Base-by-base conservation (phyloP, 2,329 filamentous ascomycete species). In the Aspergillus sp. region DNA sequence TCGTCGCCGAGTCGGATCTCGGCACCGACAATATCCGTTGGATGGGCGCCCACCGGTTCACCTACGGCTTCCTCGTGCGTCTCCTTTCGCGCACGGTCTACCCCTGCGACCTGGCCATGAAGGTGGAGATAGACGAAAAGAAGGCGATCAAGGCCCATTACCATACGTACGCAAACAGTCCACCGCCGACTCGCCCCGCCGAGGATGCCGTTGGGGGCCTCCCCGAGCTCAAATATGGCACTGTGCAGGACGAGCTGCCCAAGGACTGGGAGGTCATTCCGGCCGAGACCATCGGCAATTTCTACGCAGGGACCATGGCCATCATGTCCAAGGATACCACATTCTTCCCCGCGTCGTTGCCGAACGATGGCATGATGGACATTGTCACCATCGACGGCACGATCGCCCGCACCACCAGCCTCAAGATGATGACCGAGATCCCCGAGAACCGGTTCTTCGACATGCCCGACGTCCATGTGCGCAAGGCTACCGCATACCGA, bases 281-380 rank as follows among this genome's bases (percentile, higher is more conserved):
- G 0, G 82, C 88, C 57, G 84, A 94, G 56, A 89, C 87, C 26
- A 77, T 99, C 50, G 91, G 91, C 44, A 96, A 90, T 65, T 95
- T 99, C 69, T 97, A 95, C 73, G 89, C 87, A 30, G 94, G 94
- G 56, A 99, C 96, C 69, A 95, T 97, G 87, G 85, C 88, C 20
- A 95, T 88, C 71, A 93, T 99, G 90, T 86, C 92, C 0, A 81
- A 90, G 11, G 87, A 93, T 58, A 81, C 86, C 53, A 90, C 91
- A 65, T 95, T 97, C 76, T 99, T 79, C 79, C 90, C 22, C 2
- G 87, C 89, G 1, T 82, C 93, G 0, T 80, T 93, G 8, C 88
- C 91, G 13, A 85, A 85, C 42, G 94, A 99, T 65, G 94, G 93
- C 10, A 80, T 87, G 56, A 84, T 96, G 74, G 94, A 99, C 68